Conservation (phyloP, 1,284 basidiomycete species). For the Pyrrhoderma lamaoense region DNA sequence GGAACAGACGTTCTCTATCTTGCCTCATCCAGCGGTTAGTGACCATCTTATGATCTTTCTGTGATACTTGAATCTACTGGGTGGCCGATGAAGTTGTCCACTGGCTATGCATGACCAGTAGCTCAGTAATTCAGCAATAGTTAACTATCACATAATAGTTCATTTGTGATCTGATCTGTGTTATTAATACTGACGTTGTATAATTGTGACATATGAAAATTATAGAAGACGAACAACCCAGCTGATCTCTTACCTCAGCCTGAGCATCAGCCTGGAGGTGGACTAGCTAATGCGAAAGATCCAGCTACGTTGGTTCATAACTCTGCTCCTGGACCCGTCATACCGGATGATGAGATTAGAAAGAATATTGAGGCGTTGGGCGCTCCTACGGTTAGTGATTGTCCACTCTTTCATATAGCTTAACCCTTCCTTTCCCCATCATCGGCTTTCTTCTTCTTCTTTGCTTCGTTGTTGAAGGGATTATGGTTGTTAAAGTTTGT, state of each 20-base stretch:
- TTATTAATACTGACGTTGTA: no score
- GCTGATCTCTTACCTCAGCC: slow-evolving; percentile 10
- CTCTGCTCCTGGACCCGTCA: slow-evolving; percentile 10
- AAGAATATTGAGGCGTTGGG: slow-evolving; percentile 23
- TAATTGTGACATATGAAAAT: no score
- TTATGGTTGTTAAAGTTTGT: not conserved
- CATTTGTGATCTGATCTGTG: no score
- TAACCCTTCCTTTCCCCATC: no score
- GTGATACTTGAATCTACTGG: no score
- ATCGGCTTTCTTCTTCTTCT: not conserved
- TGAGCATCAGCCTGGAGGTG: not conserved
- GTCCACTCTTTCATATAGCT: no score
- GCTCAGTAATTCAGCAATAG: no score
- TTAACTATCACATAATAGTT: no score
- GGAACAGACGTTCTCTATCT: slow-evolving; percentile 13
- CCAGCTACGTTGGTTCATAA: slow-evolving; percentile 8
- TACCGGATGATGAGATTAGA: slow-evolving; percentile 1
- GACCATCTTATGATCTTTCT: not conserved
- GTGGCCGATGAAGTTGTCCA: no score
- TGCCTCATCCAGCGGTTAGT: slow-evolving; percentile 17
- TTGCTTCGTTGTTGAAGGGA: not conserved
- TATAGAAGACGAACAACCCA: slow-evolving; percentile 17
- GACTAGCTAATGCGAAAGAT: slow-evolving; percentile 1
- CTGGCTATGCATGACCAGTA: no score
- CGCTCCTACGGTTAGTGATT: slow-evolving; percentile 26